Percentiles rank a stretch among this genome's conserved stretches.
phyloP scores from a whole-genome alignment of 768 basidiomycete species.

The Tricholoma flavovirens region DNA sequence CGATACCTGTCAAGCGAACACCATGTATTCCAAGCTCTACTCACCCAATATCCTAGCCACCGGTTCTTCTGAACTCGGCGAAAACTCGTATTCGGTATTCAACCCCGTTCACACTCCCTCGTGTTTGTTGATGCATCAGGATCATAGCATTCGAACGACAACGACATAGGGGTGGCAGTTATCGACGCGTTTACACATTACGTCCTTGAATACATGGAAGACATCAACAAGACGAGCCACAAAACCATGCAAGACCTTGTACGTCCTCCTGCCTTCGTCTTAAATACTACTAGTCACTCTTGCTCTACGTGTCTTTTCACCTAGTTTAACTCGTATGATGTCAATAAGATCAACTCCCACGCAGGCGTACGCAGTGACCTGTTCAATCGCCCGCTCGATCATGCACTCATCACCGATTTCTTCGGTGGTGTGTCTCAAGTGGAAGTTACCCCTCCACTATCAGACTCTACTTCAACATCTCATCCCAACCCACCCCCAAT shows the following conservation, averaged over 20 bases:
- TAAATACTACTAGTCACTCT: background rate
- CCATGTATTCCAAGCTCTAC: constrained; percentile 90
- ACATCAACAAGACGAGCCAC: constrained; percentile 84
- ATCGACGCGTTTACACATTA: constrained; percentile 95
- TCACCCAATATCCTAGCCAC: constrained; percentile 91
- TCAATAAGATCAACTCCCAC: constrained; percentile 69
- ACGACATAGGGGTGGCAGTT: constrained; percentile 91
- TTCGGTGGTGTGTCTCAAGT: constrained; percentile 85
- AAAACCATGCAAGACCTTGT: constrained; percentile 80
- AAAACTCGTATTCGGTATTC: constrained; percentile 88
- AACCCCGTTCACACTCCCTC: background rate
- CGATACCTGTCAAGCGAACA: constrained; percentile 97
- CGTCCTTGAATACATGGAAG: constrained; percentile 86
- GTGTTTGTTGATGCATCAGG: background rate
- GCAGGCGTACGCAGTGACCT: constrained; percentile 87
- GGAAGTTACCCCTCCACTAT: constrained; percentile 41
- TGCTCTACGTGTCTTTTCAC: background rate
- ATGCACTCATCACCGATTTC: constrained; percentile 73
- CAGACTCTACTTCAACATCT: background rate
- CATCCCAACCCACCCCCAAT: background rate
- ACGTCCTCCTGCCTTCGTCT: constrained; percentile 21
- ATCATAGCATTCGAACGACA: constrained; percentile 82
- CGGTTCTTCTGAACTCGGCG: constrained; percentile 75
- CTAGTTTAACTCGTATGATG: constrained; percentile 80
- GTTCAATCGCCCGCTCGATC: constrained; percentile 60